phyloP scores from a whole-genome alignment of 352 stramenopile species.

The Pseudoperonospora humuli region DNA sequence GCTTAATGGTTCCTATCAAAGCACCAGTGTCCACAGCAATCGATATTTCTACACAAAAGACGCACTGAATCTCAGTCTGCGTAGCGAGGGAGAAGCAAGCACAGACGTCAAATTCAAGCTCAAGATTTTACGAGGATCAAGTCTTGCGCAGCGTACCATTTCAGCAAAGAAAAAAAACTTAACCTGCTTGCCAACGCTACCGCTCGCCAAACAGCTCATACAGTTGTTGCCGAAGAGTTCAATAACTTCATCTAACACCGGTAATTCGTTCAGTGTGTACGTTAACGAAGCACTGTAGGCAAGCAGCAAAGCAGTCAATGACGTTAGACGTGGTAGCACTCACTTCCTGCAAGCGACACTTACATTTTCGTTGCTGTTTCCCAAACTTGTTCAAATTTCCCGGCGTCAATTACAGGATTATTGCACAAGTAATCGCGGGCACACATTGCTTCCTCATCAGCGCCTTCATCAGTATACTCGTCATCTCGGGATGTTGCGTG shows the following conservation, averaged over 20 bases:
- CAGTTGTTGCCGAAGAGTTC: conserved; percentile 56
- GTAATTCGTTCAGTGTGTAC: conserved; percentile 39
- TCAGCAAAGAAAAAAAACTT: conserved; percentile 87
- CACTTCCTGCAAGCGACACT: conserved; percentile 11
- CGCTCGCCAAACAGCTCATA: conserved; percentile 74
- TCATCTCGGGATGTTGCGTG: conserved; percentile 25
- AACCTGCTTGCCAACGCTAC: conserved; percentile 54
- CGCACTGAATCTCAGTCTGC: conserved; percentile 65
- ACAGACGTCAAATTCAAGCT: not conserved
- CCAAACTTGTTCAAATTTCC: conserved; percentile 79
- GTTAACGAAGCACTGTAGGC: conserved; percentile 42
- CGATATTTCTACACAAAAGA: conserved; percentile 78
- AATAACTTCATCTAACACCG: conserved; percentile 73
- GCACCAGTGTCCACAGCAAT: conserved; percentile 48
- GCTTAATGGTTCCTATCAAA: conserved; percentile 63
- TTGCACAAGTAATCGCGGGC: conserved; percentile 61
- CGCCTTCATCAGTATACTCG: conserved; percentile 32
- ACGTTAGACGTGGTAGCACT: conserved; percentile 3
- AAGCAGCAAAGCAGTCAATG: conserved; percentile 4
- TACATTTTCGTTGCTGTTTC: conserved; percentile 64
- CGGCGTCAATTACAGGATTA: conserved; percentile 54
- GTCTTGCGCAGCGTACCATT: conserved; percentile 65
- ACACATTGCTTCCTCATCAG: conserved; percentile 47
- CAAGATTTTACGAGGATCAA: too few species aligned
- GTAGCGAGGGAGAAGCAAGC: not conserved